These are phyloP conservation scores for Adiantum capillusveneris DNA, from an alignment of 75 land plant genomes.

Conservation along the genomic window DNA sequence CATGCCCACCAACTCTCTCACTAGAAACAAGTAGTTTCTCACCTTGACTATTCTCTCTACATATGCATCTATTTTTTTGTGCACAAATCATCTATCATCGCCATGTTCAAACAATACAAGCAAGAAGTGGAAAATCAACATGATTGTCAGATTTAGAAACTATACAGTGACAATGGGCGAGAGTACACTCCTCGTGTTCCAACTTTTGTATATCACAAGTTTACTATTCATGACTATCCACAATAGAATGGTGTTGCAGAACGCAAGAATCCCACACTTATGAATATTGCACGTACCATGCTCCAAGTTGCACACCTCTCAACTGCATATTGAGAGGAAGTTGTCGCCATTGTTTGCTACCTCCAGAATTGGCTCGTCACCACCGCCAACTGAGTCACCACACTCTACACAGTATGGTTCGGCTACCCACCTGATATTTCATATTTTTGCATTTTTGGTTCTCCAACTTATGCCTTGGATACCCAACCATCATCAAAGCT, in stretches of 20 bases:
- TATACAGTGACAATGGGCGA: too few relatives aligned
- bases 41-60: too few relatives aligned
- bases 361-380: too few relatives aligned
- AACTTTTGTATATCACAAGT: conserved; percentile 4
- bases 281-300: conserved; percentile 3
- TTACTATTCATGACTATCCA: conserved; percentile 1
- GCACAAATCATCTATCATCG: too few relatives aligned
- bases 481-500: background rate
- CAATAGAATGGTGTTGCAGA: conserved; percentile 11
- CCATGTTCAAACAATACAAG: too few relatives aligned
- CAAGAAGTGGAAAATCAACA: too few relatives aligned
- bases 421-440: too few relatives aligned
- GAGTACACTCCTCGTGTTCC: conserved; percentile 3
- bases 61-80: background rate
- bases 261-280: conserved; percentile 5
- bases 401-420: too few relatives aligned
- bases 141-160: conserved; percentile 5
- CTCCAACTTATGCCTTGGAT: too few relatives aligned
- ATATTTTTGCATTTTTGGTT: too few relatives aligned
- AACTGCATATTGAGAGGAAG: conserved; percentile 5
- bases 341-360: background rate
- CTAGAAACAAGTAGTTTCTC: too few relatives aligned
- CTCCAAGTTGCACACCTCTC: background rate
- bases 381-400: background rate
- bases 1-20: too few relatives aligned